Percentiles rank a stretch among this genome's conserved stretches.
Conservation (phyloP, 257 asterid genomes). For the Linaria vulgaris region DNA sequence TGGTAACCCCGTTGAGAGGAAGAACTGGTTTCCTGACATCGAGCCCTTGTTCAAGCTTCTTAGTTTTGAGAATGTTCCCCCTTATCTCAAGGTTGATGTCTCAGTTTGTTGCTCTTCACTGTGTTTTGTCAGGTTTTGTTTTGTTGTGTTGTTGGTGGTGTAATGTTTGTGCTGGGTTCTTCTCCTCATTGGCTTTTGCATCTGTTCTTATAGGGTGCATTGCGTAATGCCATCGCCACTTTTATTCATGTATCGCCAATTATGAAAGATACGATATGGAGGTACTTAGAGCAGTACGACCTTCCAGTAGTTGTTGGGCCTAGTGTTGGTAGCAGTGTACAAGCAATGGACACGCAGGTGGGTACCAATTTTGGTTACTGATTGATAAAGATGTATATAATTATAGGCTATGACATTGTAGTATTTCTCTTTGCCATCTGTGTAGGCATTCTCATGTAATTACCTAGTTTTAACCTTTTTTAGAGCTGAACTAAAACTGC, state of each 20-base stretch:
- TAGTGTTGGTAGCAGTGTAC: constrained; percentile 51
- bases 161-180: constrained; percentile 23
- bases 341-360: constrained; percentile 76
- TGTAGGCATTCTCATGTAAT: neutral
- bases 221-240: constrained; percentile 76
- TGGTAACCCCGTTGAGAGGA: constrained; percentile 76
- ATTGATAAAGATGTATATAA: constrained; percentile 3
- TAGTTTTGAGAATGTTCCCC: constrained; percentile 94
- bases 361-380: constrained; percentile 16
- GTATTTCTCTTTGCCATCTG: constrained; percentile 5
- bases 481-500: neutral
- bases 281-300: constrained; percentile 91
- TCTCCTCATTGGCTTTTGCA: constrained; percentile 25
- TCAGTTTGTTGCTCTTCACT: constrained; percentile 21
- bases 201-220: constrained; percentile 64
- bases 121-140: constrained; percentile 15
- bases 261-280: constrained; percentile 86
- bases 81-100: constrained; percentile 86
- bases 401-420: neutral
- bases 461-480: constrained; percentile 9
- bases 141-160: constrained; percentile 13
- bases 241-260: constrained; percentile 79
- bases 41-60: constrained; percentile 97
- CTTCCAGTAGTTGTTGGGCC: constrained; percentile 90
- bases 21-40: constrained; percentile 93